Conservation (phyloP, 768 basidiomycete species). For the Trametes elegans region DNA sequence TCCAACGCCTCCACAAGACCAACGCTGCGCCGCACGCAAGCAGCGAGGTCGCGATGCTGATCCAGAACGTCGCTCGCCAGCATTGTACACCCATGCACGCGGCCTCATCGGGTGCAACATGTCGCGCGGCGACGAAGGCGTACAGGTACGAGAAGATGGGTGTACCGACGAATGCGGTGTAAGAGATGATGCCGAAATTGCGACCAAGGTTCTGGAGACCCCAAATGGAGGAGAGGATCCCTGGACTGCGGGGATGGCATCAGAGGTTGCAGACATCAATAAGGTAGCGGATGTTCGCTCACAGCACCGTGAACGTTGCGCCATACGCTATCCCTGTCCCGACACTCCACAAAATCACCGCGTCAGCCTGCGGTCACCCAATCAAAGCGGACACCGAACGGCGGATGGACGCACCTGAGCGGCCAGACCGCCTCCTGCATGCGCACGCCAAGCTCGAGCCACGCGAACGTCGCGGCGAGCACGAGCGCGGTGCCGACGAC, state of each 20-base stretch:
- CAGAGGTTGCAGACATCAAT: not conserved
- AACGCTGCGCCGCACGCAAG: constrained; percentile 44
- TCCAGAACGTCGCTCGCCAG: constrained; percentile 65
- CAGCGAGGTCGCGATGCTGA: constrained; percentile 42
- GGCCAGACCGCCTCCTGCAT: constrained; percentile 59
- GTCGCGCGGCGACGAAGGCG: constrained; percentile 60
- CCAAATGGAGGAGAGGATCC: constrained; percentile 71
- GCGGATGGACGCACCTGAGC: constrained; percentile 69
- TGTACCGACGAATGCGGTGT: constrained; percentile 74
- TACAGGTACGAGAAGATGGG: constrained; percentile 78
- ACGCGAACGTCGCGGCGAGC: constrained; percentile 51
- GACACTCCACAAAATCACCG: constrained; percentile 40
- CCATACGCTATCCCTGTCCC: constrained; percentile 73
- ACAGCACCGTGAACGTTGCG: constrained; percentile 68
- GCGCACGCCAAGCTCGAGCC: constrained; percentile 49
- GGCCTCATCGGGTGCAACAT: constrained; percentile 37
- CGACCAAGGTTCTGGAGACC: constrained; percentile 67
- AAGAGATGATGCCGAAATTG: constrained; percentile 74
- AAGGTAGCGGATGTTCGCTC: constrained; percentile 30
- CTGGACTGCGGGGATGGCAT: constrained; percentile 45
- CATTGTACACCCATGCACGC: constrained; percentile 60
- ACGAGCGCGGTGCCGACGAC: constrained; percentile 47
- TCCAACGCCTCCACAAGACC: constrained; percentile 65
- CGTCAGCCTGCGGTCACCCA: not conserved
- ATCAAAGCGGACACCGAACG: too few species aligned